Percentiles rank a stretch among this genome's conserved stretches.
phyloP scores from a whole-genome alignment of 129 eudicot species.

The Artemisia annua region DNA sequence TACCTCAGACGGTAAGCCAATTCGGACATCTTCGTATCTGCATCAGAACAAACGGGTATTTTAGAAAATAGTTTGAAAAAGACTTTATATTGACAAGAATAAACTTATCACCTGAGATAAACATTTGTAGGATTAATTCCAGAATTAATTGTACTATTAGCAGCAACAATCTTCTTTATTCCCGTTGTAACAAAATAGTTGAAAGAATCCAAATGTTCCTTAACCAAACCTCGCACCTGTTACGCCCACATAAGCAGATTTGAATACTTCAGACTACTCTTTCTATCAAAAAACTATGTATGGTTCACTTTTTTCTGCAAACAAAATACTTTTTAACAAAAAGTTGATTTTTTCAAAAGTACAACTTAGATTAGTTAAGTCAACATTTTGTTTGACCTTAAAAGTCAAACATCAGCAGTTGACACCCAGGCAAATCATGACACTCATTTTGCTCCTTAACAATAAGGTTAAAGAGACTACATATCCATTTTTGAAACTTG shows the following conservation, averaged over 20 bases:
- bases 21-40: constrained; percentile 70
- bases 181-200: constrained; percentile 71
- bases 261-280: no score
- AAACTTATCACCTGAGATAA: constrained; percentile 53
- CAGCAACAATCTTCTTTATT: constrained; percentile 76
- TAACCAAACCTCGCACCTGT: constrained; percentile 92
- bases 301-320: no score
- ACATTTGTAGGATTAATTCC: constrained; percentile 33
- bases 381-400: no score
- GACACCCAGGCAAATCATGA: no score
- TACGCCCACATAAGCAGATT: constrained; percentile 7
- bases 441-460: no score
- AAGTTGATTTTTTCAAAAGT: no score
- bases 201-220: constrained; percentile 82
- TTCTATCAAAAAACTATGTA: no score
- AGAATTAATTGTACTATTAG: constrained; percentile 50
- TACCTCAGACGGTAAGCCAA: constrained; percentile 66
- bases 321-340: no score
- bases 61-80: neutral
- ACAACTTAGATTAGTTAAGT: no score
- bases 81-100: neutral
- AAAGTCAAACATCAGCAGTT: no score
- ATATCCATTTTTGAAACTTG: no score
- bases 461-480: no score
- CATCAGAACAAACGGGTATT: neutral